Evolutionary conservation across 1,284 basidiomycete species (phyloP).

Genomic region (Bjerkandera adusta): DNA sequence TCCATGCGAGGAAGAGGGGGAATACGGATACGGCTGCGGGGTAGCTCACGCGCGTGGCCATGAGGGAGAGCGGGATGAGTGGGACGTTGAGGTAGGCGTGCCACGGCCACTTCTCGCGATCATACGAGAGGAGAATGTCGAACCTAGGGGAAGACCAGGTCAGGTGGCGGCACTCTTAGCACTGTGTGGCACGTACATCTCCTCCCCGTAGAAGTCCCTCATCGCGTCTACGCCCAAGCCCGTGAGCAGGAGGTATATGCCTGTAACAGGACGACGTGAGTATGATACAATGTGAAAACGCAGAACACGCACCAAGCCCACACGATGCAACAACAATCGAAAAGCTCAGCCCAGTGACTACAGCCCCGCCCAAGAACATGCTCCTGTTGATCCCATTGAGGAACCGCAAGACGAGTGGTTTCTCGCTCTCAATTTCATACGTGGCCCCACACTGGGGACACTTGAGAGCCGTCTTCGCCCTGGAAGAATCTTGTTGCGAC

Average conservation of each 20-base stretch:
- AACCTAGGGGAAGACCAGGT: slow-evolving; percentile 36
- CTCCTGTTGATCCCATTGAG: slow-evolving; percentile 47
- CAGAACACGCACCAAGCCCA: slow-evolving; percentile 36
- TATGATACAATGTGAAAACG: background rate
- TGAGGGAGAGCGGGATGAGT: slow-evolving; percentile 52
- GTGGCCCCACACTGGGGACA: slow-evolving; percentile 73
- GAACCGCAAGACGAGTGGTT: slow-evolving; percentile 47
- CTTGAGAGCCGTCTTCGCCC: slow-evolving; percentile 60
- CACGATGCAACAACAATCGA: slow-evolving; percentile 42
- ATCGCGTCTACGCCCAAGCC: slow-evolving; percentile 75
- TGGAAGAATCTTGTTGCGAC: slow-evolving; percentile 52
- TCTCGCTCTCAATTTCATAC: slow-evolving; percentile 66
- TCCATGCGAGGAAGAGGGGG: slow-evolving; percentile 63
- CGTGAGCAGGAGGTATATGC: slow-evolving; percentile 58
- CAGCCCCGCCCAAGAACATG: slow-evolving; percentile 47
- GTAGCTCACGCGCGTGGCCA: slow-evolving; percentile 54
- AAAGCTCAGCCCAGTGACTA: slow-evolving; percentile 45
- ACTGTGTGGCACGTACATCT: slow-evolving; percentile 39
- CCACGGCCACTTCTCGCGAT: slow-evolving; percentile 68
- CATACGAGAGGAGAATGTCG: slow-evolving; percentile 57
- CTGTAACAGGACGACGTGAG: slow-evolving; percentile 33
- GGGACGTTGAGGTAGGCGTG: slow-evolving; percentile 71
- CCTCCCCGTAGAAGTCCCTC: slow-evolving; percentile 62
- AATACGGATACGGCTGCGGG: slow-evolving; percentile 49
- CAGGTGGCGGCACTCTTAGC: background rate